phyloP scores from a whole-genome alignment of 495 filamentous ascomycete species.

The Penicillium paradoxum region DNA sequence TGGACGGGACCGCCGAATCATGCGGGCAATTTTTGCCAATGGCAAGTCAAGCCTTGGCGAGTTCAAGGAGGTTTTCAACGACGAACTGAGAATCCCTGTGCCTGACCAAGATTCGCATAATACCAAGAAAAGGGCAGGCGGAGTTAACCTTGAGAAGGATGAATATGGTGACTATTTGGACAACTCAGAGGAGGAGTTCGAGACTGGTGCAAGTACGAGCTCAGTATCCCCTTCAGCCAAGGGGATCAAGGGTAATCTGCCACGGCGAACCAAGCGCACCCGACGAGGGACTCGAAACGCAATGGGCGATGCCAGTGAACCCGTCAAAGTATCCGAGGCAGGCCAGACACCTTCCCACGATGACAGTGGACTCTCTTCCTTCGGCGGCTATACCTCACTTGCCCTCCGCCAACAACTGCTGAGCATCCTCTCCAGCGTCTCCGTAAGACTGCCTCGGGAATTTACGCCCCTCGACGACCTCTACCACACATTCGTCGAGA shows the following conservation, averaged over 20 bases:
- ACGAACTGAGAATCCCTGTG: conserved; percentile 48
- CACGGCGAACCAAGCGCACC: conserved; percentile 29
- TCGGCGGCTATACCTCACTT: conserved; percentile 55
- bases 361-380: conserved; percentile 23
- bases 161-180: conserved; percentile 56
- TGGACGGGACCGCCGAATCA: conserved; percentile 47
- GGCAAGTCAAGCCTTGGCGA: conserved; percentile 42
- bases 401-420: conserved; percentile 61
- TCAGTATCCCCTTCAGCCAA: conserved; percentile 4
- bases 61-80: conserved; percentile 56
- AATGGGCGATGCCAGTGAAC: conserved; percentile 12
- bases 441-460: conserved; percentile 30
- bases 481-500: conserved; percentile 62
- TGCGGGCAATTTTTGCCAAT: conserved; percentile 62
- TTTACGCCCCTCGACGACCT: conserved; percentile 53
- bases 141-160: conserved; percentile 55
- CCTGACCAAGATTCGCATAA: conserved; percentile 16
- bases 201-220: conserved; percentile 5
- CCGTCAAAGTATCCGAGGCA: not conserved
- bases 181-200: conserved; percentile 39
- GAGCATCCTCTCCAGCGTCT: conserved; percentile 48
- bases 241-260: not conserved
- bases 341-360: conserved; percentile 4
- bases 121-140: conserved; percentile 38
- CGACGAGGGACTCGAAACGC: conserved; percentile 28